phyloP scores from a whole-genome alignment of 2,329 filamentous ascomycete species.

The Aureobasidium sp. region DNA sequence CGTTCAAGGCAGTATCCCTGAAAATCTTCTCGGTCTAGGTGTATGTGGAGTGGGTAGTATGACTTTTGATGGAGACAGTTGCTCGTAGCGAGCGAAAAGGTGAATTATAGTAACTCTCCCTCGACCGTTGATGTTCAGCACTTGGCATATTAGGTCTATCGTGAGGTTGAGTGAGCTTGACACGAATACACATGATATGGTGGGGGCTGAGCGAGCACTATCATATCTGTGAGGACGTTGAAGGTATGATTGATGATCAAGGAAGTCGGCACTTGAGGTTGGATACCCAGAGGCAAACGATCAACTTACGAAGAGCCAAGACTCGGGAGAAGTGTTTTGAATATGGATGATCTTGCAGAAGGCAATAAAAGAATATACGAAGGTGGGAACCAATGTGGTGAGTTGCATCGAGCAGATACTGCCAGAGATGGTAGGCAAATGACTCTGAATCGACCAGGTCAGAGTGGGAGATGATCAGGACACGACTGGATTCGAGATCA shows the following conservation, averaged over 20 bases:
- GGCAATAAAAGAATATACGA: conserved; percentile 2
- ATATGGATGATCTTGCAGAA: conserved; percentile 5
- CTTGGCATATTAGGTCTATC: not conserved
- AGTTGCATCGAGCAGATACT: not conserved
- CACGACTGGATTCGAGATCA: conserved; percentile 2
- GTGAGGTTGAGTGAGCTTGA: not conserved
- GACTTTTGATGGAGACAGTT: not conserved
- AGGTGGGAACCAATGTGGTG: not conserved
- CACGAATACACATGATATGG: not conserved
- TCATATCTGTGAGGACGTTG: conserved; percentile 6
- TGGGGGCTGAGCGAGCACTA: conserved; percentile 1
- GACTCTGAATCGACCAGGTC: not conserved
- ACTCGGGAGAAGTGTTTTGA: conserved; percentile 1
- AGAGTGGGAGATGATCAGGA: not conserved
- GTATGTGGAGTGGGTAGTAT: no score
- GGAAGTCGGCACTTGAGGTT: conserved; percentile 4
- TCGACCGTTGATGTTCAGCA: not conserved
- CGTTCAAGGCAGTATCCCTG: no score
- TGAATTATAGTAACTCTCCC: not conserved
- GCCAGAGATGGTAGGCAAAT: not conserved
- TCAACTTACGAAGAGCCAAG: not conserved
- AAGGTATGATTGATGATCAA: not conserved
- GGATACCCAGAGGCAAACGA: not conserved
- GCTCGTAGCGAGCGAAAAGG: not conserved
- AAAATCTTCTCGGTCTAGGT: no score